Percentiles rank a stretch among this genome's conserved stretches.
Evolutionary conservation across 2,329 filamentous ascomycete genomes (phyloP).

Genomic region (Colletotrichum endophyticum): DNA sequence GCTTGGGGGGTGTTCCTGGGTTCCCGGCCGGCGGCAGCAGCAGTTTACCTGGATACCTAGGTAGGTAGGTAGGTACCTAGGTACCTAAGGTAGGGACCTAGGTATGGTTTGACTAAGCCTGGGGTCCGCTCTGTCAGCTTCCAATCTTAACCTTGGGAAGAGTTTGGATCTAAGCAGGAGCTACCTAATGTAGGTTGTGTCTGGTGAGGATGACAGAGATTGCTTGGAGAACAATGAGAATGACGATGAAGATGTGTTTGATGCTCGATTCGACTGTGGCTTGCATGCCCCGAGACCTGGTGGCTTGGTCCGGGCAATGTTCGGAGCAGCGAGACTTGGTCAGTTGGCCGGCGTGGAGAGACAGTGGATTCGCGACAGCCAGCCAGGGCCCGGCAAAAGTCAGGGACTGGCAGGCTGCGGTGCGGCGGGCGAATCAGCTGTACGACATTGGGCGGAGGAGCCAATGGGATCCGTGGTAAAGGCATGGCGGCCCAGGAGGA

Average conservation of each 20-base stretch:
- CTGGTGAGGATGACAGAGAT: neutral
- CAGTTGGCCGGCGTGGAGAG: neutral
- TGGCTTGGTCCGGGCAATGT: neutral
- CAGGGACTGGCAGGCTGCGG: neutral
- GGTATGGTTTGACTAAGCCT: neutral
- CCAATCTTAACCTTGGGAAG: neutral
- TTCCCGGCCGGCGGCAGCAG: neutral
- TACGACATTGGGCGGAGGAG: constrained; percentile 4
- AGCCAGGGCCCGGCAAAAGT: neutral
- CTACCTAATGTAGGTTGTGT: neutral
- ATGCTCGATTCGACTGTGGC: neutral
- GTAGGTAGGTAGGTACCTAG: neutral
- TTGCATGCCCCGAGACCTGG: neutral
- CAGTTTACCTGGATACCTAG: too few species aligned
- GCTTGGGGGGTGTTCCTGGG: neutral
- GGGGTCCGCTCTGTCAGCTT: neutral
- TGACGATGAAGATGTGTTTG: neutral
- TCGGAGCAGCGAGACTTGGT: neutral
- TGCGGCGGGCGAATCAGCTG: constrained; percentile 6
- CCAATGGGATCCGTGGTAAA: neutral
- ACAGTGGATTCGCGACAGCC: neutral
- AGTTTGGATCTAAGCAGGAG: neutral
- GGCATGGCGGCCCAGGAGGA: neutral
- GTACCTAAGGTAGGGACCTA: neutral
- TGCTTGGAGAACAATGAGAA: neutral